phyloP scores from a whole-genome alignment of 306 rosid species.

The Fragaria nilgerrensis region DNA sequence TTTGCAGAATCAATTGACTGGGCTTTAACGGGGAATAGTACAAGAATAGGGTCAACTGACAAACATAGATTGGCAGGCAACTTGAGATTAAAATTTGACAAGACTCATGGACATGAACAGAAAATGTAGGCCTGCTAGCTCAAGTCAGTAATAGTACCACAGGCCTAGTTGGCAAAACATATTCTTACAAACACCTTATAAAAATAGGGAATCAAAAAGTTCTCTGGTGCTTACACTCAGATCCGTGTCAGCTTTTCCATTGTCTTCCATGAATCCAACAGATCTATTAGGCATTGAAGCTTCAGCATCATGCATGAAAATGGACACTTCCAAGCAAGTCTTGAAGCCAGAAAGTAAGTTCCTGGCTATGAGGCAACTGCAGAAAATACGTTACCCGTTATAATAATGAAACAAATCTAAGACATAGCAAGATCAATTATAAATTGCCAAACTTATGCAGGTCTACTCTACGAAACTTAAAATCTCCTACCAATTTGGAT shows the following conservation, averaged over 20 bases:
- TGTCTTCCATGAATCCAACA: conserved; percentile 47
- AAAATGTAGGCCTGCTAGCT: not conserved
- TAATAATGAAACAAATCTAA: conserved; percentile 12
- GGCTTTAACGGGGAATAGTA: conserved; percentile 1
- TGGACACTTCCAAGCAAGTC: conserved; percentile 81
- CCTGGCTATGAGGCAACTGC: conserved; percentile 96
- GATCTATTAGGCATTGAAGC: conserved; percentile 50
- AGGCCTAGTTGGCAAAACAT: not conserved
- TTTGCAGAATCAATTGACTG: conserved; percentile 20
- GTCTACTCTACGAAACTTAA: not conserved
- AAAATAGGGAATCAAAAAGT: conserved; percentile 2
- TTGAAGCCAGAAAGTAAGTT: conserved; percentile 92
- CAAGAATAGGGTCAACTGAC: not conserved
- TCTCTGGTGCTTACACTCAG: conserved; percentile 44
- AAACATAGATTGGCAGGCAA: conserved; percentile 2
- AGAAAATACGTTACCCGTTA: conserved; percentile 32
- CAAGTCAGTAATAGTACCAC: not conserved
- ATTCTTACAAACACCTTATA: not conserved
- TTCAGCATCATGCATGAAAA: conserved; percentile 74
- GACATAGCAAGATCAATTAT: not conserved
- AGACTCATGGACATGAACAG: not conserved
- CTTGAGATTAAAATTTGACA: not conserved
- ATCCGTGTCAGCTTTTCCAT: conserved; percentile 55
- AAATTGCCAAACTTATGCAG: not conserved
- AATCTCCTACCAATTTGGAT: not conserved